A percentile compares a stretch with the other conserved stretches of the same genome.
Conservation (phyloP, 352 stramenopile genomes). For the Bremia lactucae region DNA sequence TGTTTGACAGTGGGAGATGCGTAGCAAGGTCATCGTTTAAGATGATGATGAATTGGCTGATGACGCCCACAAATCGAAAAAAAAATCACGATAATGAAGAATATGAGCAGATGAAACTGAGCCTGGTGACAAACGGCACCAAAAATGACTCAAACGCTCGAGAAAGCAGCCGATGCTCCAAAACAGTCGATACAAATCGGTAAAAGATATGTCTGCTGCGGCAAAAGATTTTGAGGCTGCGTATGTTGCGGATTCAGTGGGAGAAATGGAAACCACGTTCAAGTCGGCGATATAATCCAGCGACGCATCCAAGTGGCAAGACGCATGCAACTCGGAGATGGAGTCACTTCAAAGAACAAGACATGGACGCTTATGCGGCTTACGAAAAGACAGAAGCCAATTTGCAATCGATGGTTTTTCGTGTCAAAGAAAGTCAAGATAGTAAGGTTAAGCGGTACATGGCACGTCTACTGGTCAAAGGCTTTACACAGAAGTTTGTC, state of each 20-base stretch:
- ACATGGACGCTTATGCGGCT: background rate
- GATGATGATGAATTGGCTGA: background rate
- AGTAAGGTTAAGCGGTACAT: background rate
- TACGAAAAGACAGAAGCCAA: background rate
- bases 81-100: background rate
- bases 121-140: background rate
- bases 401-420: background rate
- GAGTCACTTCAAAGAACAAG: background rate
- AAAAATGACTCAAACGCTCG: background rate
- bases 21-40: background rate
- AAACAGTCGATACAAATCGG: background rate
- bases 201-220: background rate
- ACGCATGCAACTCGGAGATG: background rate
- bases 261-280: background rate
- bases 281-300: background rate
- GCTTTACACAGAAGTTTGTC: background rate
- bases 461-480: background rate
- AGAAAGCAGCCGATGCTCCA: background rate
- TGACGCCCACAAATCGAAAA: background rate
- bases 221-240: background rate
- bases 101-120: background rate
- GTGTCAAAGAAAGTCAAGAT: background rate
- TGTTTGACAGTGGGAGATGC: background rate
- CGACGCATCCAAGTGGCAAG: background rate
- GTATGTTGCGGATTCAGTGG: background rate